Base-by-base conservation (phyloP, 2,329 filamentous ascomycete species). In the Claviceps capensis region DNA sequence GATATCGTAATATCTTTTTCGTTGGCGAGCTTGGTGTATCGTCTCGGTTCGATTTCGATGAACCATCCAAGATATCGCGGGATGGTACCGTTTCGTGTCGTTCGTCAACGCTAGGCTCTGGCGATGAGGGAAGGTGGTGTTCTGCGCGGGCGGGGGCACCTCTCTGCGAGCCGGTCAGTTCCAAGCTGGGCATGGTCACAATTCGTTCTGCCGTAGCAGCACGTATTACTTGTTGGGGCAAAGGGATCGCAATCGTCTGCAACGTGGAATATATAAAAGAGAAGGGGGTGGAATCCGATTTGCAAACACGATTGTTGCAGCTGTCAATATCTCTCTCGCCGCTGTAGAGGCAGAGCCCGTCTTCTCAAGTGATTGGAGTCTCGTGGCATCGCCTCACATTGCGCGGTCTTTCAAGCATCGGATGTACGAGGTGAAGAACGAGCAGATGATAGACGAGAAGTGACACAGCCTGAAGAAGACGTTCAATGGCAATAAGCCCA, bases 1-100 rank as follows among this genome's bases (percentile, higher is more conserved):
- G 68, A 52, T 71, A 70, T 56, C 71, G 68, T 17, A 66, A 62
- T 34, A 76, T 64, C 26, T 34, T 54, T 57, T 67, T 72, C 47
- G 76, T 58, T 8, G 61, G 59, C 6, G 73, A 68, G 44, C 73
- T 68, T 58, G 70, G 77, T 59, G 69, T 73, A 56, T 77, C 67
- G 55, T 73, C 73, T 56, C 74, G 73, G 60, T 76, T 76, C 57
- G 76, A 72, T 57, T 72, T 72, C 46, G 73, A 72, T 51, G 78
- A 60, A 53, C 76, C 64, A 51, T 78, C 74, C 55, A 74, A 69
- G 22, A 72, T 58, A 59, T 61, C 62, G 48, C 56, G 66, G 53
- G 58, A 64, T 55, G 60, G 59, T 58, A 61, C 55, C 48, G 55
- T 54, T 44, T 44, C 51, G 44, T 50, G 57, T 50, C 63, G 65